A percentile compares a stretch with the other conserved stretches of the same genome.
These are phyloP conservation scores for Claviceps quebecensis DNA, from an alignment of 2,329 filamentous ascomycete genomes.

Conservation along the genomic window DNA sequence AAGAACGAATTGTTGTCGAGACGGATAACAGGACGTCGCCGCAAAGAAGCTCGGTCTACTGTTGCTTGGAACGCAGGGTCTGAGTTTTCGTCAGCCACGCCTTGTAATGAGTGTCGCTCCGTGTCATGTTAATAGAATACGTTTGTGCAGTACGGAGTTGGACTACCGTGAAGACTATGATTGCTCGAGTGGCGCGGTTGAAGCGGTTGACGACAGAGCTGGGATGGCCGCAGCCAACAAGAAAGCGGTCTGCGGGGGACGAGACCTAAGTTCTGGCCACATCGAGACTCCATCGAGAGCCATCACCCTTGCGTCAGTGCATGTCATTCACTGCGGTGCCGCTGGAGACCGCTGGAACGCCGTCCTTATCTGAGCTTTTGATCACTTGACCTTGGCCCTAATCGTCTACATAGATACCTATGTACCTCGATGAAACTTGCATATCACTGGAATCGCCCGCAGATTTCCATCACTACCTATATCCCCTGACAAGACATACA, in stretches of 20 bases:
- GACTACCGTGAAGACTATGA: background rate
- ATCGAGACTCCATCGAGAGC: too few relatives aligned
- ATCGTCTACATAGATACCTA: too few relatives aligned
- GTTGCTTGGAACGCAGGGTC: conserved; percentile 1
- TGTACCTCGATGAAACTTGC: too few relatives aligned
- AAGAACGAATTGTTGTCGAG: background rate
- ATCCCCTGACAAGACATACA: too few relatives aligned
- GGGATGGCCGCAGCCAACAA: background rate
- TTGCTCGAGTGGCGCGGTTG: background rate
- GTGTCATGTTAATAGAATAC: background rate
- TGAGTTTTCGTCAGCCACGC: conserved; percentile 2
- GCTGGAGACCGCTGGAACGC: too few relatives aligned
- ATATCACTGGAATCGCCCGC: too few relatives aligned
- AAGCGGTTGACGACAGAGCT: background rate
- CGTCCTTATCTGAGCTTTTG: too few relatives aligned
- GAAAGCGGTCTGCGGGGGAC: too few relatives aligned
- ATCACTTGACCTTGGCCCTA: too few relatives aligned
- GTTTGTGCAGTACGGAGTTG: background rate
- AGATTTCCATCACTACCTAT: too few relatives aligned
- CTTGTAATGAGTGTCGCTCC: background rate
- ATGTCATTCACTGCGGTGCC: background rate
- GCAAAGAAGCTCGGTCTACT: background rate
- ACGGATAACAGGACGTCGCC: background rate
- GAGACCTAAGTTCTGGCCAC: background rate
- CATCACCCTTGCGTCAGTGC: conserved; percentile 9